Evolutionary conservation across 2,329 filamentous ascomycete species (phyloP).

Genomic region (Falciphora oryzae): DNA sequence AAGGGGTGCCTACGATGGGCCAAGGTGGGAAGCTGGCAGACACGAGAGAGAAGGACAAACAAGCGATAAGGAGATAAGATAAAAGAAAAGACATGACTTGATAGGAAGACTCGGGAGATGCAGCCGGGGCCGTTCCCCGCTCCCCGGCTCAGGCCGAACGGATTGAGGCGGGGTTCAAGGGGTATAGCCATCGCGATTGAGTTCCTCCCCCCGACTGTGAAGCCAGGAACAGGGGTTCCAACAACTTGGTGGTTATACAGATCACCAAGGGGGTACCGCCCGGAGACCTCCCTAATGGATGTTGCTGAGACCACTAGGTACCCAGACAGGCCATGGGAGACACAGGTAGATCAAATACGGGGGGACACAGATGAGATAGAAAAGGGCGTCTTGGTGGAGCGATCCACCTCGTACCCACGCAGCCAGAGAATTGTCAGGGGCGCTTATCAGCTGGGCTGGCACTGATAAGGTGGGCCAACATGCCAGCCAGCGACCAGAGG

Average conservation of each 20-base stretch:
- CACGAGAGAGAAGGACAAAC: background rate
- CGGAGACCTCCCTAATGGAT: background rate
- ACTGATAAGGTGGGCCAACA: background rate
- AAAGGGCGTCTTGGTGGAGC: background rate
- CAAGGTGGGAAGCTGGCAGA: background rate
- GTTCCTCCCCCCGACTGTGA: background rate
- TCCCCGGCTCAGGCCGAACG: no score
- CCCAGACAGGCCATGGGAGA: background rate
- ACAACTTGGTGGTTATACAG: background rate
- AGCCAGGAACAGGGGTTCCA: background rate
- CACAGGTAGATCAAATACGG: no score
- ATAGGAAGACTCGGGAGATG: background rate
- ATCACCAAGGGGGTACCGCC: no score
- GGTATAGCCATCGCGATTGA: slow-evolving; percentile 5
- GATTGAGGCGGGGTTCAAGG: background rate
- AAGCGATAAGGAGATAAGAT: slow-evolving; percentile 5
- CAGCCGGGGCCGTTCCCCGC: background rate
- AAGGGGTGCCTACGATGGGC: background rate
- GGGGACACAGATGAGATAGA: background rate
- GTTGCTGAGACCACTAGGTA: background rate
- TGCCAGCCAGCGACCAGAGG: background rate
- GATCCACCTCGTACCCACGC: background rate
- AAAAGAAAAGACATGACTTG: background rate
- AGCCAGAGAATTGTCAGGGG: background rate
- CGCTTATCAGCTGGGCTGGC: background rate